Percentiles rank a stretch among this genome's conserved stretches.
phyloP scores from a whole-genome alignment of 2,329 filamentous ascomycete species.

The Pestalotiopsis fici region DNA sequence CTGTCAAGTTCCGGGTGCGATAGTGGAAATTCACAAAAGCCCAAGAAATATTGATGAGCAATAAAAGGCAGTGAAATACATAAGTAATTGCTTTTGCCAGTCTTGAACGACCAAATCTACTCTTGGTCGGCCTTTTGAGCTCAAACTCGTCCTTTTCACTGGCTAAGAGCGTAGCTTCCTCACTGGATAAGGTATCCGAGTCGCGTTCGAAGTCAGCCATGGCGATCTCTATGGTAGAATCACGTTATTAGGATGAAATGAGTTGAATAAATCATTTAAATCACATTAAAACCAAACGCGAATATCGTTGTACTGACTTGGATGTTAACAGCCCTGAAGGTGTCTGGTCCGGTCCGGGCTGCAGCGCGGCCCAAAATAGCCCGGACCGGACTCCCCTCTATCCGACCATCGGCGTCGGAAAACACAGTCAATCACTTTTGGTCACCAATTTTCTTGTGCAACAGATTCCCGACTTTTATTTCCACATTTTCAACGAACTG shows the following conservation, averaged over 20 bases:
- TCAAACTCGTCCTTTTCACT: background rate
- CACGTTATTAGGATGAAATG: background rate
- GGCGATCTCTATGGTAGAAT: background rate
- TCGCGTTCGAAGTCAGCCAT: background rate
- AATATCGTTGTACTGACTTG: background rate
- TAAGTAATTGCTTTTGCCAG: background rate
- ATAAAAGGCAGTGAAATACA: background rate
- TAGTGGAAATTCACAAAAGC: background rate
- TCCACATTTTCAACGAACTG: no score
- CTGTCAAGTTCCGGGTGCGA: background rate
- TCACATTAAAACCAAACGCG: background rate
- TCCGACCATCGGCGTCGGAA: background rate
- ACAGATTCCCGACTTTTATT: no score
- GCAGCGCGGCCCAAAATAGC: background rate
- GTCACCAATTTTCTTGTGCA: no score
- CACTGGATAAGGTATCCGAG: background rate
- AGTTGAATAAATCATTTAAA: background rate
- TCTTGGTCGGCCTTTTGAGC: background rate
- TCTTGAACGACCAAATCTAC: background rate
- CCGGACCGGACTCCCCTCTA: background rate
- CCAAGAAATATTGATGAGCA: background rate
- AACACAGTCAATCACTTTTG: background rate
- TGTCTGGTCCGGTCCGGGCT: background rate
- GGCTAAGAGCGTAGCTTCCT: background rate
- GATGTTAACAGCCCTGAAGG: background rate